Conservation (phyloP, 331 rosid species). For the Acacia concinna region DNA sequence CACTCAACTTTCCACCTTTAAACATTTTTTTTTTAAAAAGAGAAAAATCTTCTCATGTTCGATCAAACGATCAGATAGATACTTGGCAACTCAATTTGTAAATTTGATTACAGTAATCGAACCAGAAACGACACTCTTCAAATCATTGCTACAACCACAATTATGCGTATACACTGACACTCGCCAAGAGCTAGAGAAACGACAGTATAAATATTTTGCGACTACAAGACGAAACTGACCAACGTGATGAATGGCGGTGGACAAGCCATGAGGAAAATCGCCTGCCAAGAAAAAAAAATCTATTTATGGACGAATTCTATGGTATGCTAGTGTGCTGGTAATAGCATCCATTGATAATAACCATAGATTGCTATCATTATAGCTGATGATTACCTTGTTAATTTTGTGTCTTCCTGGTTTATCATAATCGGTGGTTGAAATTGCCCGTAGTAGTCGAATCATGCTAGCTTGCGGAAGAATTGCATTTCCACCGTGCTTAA, state of each 20-base stretch:
- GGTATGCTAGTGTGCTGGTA: not conserved
- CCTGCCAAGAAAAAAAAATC: not conserved
- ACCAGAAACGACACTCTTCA: no score
- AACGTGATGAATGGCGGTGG: not conserved
- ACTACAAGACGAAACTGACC: not conserved
- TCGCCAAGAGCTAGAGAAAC: not conserved
- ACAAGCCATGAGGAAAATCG: not conserved
- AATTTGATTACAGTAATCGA: not conserved
- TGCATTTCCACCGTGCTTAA: slow-evolving; percentile 29
- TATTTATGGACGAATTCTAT: not conserved
- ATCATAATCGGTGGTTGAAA: not conserved
- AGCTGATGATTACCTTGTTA: not conserved
- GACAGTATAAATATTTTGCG: not conserved
- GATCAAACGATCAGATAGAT: not conserved
- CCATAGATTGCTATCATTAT: not conserved
- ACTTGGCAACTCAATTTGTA: not conserved
- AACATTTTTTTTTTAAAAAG: not conserved
- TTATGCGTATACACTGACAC: not conserved
- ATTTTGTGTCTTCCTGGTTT: not conserved
- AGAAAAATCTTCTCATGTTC: not conserved
- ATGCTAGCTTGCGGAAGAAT: slow-evolving; percentile 41
- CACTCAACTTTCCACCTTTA: not conserved
- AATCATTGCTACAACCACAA: not conserved
- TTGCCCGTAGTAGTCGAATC: not conserved
- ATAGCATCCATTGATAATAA: not conserved